Conservation (phyloP, 2,329 filamentous ascomycete species). For the Neocatenulostroma microsporum region DNA sequence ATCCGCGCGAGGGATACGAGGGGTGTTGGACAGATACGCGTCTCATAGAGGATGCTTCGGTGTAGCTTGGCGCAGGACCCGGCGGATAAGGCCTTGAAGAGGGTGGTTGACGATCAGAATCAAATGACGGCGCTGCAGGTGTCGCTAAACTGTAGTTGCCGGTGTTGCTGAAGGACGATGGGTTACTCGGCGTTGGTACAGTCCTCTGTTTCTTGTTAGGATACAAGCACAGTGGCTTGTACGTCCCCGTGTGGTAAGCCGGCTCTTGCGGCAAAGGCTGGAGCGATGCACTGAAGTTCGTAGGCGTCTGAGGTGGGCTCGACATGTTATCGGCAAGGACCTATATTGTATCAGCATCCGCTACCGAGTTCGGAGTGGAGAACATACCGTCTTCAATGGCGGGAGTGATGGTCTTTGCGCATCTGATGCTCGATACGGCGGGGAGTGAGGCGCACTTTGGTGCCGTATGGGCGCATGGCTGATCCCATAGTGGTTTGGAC, state of each 20-base stretch:
- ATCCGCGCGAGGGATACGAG: no score
- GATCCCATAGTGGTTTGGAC: no score
- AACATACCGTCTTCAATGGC: constrained; percentile 26
- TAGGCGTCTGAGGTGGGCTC: constrained; percentile 26
- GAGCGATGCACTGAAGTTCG: constrained; percentile 14
- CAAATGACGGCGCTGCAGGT: constrained; percentile 10
- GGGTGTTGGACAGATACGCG: no score
- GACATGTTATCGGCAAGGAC: constrained; percentile 23
- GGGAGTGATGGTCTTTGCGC: constrained; percentile 26
- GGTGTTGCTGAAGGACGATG: constrained; percentile 1
- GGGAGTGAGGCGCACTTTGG: constrained; percentile 20
- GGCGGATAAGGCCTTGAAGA: no score
- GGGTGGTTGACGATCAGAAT: no score
- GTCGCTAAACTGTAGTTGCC: constrained; percentile 9
- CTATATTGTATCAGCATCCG: constrained; percentile 14
- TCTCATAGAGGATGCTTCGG: no score
- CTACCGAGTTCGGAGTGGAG: neutral
- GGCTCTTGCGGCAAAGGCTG: constrained; percentile 27
- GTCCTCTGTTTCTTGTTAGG: constrained; percentile 30
- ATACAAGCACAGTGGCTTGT: constrained; percentile 29
- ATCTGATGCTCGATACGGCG: constrained; percentile 22
- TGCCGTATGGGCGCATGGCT: neutral
- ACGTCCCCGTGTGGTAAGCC: constrained; percentile 22
- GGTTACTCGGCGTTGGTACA: constrained; percentile 13
- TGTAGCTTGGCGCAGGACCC: no score